Percentiles rank a stretch among this genome's conserved stretches.
phyloP scores from a whole-genome alignment of 2,329 filamentous ascomycete genomes.

The Bisporella sp. region DNA sequence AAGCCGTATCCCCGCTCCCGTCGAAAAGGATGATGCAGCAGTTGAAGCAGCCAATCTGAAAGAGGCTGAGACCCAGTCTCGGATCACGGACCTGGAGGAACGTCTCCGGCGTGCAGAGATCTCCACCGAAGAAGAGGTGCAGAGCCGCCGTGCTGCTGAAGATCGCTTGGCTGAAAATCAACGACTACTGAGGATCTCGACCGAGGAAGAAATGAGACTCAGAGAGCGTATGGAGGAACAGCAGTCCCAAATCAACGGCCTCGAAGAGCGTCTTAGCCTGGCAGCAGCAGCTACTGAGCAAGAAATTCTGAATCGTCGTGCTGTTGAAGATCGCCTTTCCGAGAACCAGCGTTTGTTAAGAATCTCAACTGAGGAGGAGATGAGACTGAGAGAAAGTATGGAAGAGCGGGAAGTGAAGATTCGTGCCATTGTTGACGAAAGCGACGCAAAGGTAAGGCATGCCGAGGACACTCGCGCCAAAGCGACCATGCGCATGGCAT shows the following conservation, averaged over 20 bases:
- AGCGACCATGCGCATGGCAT: slow-evolving; percentile 52
- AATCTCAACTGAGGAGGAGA: slow-evolving; percentile 65
- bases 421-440: slow-evolving; percentile 61
- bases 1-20: slow-evolving; percentile 45
- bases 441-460: slow-evolving; percentile 56
- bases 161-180: slow-evolving; percentile 69
- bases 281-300: slow-evolving; percentile 58
- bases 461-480: slow-evolving; percentile 50
- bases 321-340: slow-evolving; percentile 64
- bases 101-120: slow-evolving; percentile 57
- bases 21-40: slow-evolving; percentile 22
- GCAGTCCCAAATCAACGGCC: slow-evolving; percentile 36
- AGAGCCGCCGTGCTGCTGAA: slow-evolving; percentile 58
- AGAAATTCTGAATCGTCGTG: slow-evolving; percentile 55
- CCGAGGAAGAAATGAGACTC: slow-evolving; percentile 66
- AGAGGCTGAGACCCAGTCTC: slow-evolving; percentile 8
- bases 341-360: slow-evolving; percentile 66
- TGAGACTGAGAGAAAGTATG: slow-evolving; percentile 56
- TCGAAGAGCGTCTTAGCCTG: slow-evolving; percentile 59
- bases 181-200: slow-evolving; percentile 57
- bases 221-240: slow-evolving; percentile 57
- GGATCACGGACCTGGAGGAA: slow-evolving; percentile 55
- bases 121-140: slow-evolving; percentile 57
- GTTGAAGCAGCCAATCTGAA: slow-evolving; percentile 27
- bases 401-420: slow-evolving; percentile 64